Evolutionary conservation across 2,329 filamentous ascomycete genomes (phyloP), one percentile per base, ranked within the genome.

Genomic region (Blastomyces emzantsi): DNA sequence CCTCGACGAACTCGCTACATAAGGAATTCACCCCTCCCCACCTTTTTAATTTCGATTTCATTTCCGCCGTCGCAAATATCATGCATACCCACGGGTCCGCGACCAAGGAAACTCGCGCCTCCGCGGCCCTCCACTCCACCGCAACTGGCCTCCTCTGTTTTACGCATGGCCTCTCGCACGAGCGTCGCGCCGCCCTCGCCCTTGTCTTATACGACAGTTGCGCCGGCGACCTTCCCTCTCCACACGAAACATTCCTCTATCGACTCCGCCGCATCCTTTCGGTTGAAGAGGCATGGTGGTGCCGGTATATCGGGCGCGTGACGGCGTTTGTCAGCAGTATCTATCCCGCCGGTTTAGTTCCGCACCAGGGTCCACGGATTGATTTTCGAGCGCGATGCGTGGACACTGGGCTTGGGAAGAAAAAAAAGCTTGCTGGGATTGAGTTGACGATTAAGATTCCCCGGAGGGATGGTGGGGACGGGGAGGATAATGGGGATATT

Each of bases 171-270:
- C 76, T 95, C 33, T 87, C 85, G 1, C 92, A 97, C 72, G 74
- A 85, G 55, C 82, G 86, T 60, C 84, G 91, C 15, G 88, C 89
- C 0, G 74, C 90, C 1, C 79, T 96, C 2, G 90, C 85, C 0
- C 77, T 96, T 3, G 82, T 88, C 0, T 79, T 90, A 1, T 91
- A 86, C 68, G 86, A 88, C 56, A 82, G 91, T 67, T 95, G 90
- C 85, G 88, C 86, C 22, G 86, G 85, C 2, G 82, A 83, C 52
- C 78, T 89, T 1, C 81, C 83, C 2, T 83, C 84, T 0, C 79
- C 79, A 0, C 86, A 89, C 67, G 71, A 80, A 9, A 72, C 77
- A 3, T 85, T 87, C 68, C 82, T 83, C 41, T 71, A 75, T 1
- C 78, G 80, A 3, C 76, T 90, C 41, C 75, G 81, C 49, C 74